Evolutionary conservation across 2,329 filamentous ascomycete genomes (phyloP).

Genomic region (Amylocarpus encephaloides): DNA sequence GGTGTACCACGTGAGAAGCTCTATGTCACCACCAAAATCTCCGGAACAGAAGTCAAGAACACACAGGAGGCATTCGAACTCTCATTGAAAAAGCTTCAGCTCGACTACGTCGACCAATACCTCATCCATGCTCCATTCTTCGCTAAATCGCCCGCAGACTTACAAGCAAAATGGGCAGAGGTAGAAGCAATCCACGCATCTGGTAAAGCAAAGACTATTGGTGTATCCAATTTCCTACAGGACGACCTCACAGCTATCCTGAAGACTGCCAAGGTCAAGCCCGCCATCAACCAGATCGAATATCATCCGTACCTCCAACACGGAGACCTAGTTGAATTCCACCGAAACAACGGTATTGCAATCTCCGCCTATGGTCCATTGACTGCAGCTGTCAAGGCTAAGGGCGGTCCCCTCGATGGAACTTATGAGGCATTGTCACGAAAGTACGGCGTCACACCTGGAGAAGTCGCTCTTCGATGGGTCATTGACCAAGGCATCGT

Average conservation of each 20-base stretch:
- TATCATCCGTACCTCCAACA: conserved; percentile 71
- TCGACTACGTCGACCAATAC: conserved; percentile 69
- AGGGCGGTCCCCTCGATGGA: conserved; percentile 47
- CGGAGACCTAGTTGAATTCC: conserved; percentile 42
- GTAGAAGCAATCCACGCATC: conserved; percentile 60
- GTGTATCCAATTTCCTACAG: conserved; percentile 68
- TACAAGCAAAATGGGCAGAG: conserved; percentile 55
- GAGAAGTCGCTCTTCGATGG: conserved; percentile 55
- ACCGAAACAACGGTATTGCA: conserved; percentile 50
- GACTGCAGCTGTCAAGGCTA: conserved; percentile 42
- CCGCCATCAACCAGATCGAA: conserved; percentile 76
- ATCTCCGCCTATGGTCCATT: conserved; percentile 51
- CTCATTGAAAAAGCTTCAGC: conserved; percentile 58
- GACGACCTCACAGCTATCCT: conserved; percentile 50
- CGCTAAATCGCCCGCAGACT: conserved; percentile 39
- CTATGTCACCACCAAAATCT: conserved; percentile 59
- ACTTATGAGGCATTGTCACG: conserved; percentile 44
- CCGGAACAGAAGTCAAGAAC: conserved; percentile 29
- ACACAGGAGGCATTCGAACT: conserved; percentile 45
- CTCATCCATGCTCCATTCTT: conserved; percentile 55
- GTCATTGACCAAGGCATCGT: conserved; percentile 52
- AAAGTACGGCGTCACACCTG: conserved; percentile 53
- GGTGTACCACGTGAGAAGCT: conserved; percentile 61
- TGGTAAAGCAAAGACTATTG: conserved; percentile 63
- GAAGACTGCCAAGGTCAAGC: conserved; percentile 52